Evolutionary conservation across 1,139 yeast species (phyloP).

Genomic region (Saccharomycopsis hybrid): DNA sequence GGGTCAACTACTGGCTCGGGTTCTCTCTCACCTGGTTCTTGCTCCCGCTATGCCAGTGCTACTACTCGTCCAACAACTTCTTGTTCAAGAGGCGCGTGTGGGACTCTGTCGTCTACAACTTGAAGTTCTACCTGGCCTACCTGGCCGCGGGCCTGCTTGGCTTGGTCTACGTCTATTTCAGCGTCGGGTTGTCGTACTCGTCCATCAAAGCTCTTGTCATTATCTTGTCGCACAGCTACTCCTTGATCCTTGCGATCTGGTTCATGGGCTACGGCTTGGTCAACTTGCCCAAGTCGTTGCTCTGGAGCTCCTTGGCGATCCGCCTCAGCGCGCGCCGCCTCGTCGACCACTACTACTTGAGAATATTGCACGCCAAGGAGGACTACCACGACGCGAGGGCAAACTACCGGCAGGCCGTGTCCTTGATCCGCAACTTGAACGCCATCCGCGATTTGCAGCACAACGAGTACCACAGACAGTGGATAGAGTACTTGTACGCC

Average conservation of each 20-base stretch:
- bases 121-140: constrained; percentile 55
- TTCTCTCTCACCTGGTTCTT: constrained; percentile 69
- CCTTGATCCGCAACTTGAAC: constrained; percentile 49
- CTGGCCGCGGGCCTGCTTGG: constrained; percentile 49
- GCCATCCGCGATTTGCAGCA: constrained; percentile 24
- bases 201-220: constrained; percentile 64
- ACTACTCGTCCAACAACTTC: constrained; percentile 63
- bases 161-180: constrained; percentile 52
- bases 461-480: constrained; percentile 30
- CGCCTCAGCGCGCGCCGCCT: constrained; percentile 28
- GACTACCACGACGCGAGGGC: constrained; percentile 58
- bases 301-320: constrained; percentile 41
- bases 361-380: constrained; percentile 55
- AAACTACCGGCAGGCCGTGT: constrained; percentile 56
- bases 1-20: constrained; percentile 73
- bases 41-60: constrained; percentile 67
- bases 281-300: constrained; percentile 53
- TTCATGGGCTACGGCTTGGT: constrained; percentile 79
- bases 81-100: constrained; percentile 39
- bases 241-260: constrained; percentile 72
- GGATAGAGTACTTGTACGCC: constrained; percentile 32
- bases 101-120: constrained; percentile 52
- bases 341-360: constrained; percentile 42
- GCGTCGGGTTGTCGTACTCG: constrained; percentile 48
- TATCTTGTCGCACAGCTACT: constrained; percentile 75